Conservation (phyloP, 164 flowering plant species). For the Amborella trichopoda region DNA sequence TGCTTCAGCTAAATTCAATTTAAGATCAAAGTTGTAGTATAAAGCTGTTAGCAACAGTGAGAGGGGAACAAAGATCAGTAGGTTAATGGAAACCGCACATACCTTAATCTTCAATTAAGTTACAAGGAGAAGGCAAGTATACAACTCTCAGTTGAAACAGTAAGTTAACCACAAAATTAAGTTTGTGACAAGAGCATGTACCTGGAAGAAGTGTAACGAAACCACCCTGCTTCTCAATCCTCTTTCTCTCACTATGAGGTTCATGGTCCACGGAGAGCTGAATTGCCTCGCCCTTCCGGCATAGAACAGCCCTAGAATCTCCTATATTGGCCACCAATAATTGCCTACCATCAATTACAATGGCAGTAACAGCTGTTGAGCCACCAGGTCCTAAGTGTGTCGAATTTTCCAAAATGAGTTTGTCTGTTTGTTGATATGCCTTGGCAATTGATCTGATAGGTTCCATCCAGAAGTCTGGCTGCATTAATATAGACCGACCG, state of each 20-base stretch:
- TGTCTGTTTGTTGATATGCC: slow-evolving; percentile 47
- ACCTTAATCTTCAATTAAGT: too few relatives aligned
- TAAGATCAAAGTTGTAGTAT: too few relatives aligned
- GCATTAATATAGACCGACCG: too few relatives aligned
- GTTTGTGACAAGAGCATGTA: too few relatives aligned
- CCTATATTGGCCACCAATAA: slow-evolving; percentile 60
- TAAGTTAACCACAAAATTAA: too few relatives aligned
- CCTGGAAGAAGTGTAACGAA: slow-evolving; percentile 59
- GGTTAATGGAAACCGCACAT: too few relatives aligned
- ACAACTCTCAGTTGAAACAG: too few relatives aligned
- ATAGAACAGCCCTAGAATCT: slow-evolving; percentile 58
- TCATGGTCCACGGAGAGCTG: slow-evolving; percentile 66
- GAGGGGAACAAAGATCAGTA: too few relatives aligned
- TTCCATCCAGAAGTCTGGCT: slow-evolving; percentile 55
- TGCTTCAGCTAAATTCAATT: too few relatives aligned
- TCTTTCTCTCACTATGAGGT: slow-evolving; percentile 38
- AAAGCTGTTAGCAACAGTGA: too few relatives aligned
- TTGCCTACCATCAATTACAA: slow-evolving; percentile 48
- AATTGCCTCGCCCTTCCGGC: slow-evolving; percentile 33
- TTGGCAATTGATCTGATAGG: slow-evolving; percentile 39
- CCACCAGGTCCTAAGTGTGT: slow-evolving; percentile 54
- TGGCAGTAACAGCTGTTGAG: slow-evolving; percentile 70
- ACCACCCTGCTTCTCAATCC: slow-evolving; percentile 56
- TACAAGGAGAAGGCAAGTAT: too few relatives aligned
- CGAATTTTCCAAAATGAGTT: slow-evolving; percentile 34